These are phyloP conservation scores for Setomelanomma holmii DNA, from an alignment of 2,329 filamentous ascomycete species.

Conservation along the genomic window DNA sequence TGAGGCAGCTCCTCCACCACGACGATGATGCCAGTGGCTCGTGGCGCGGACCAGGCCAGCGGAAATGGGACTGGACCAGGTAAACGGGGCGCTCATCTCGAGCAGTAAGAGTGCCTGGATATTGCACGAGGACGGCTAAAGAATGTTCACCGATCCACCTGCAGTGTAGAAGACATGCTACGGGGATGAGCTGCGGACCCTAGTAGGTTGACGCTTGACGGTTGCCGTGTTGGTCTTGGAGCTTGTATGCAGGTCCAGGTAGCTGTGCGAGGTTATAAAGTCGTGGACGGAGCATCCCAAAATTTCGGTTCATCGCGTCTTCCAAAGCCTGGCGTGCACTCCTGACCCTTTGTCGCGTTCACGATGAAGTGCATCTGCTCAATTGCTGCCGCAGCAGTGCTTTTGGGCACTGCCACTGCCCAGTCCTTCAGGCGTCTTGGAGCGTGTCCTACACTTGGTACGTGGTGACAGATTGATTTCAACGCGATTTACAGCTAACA, in stretches of 20 bases:
- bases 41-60: constrained; percentile 25
- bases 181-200: constrained; percentile 20
- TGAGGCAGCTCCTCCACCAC: constrained; percentile 33
- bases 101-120: constrained; percentile 40
- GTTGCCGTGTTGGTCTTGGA: constrained; percentile 9
- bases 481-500: too few species aligned
- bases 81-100: constrained; percentile 24
- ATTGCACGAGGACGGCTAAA: constrained; percentile 37
- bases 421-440: constrained; percentile 65
- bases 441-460: constrained; percentile 62
- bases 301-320: constrained; percentile 26
- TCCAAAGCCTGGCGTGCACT: constrained; percentile 20
- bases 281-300: constrained; percentile 19
- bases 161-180: constrained; percentile 20
- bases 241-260: constrained; percentile 30
- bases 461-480: too few species aligned
- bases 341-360: constrained; percentile 24
- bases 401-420: constrained; percentile 46
- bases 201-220: constrained; percentile 11
- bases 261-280: constrained; percentile 41
- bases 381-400: constrained; percentile 35
- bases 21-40: constrained; percentile 27
- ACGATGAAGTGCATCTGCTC: constrained; percentile 40
- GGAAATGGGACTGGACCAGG: constrained; percentile 26
- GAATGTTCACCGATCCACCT: constrained; percentile 11